Percentiles rank a stretch among this genome's conserved stretches.
Evolutionary conservation across 2,329 filamentous ascomycete genomes (phyloP).

Genomic region (Penicillium frequentans): DNA sequence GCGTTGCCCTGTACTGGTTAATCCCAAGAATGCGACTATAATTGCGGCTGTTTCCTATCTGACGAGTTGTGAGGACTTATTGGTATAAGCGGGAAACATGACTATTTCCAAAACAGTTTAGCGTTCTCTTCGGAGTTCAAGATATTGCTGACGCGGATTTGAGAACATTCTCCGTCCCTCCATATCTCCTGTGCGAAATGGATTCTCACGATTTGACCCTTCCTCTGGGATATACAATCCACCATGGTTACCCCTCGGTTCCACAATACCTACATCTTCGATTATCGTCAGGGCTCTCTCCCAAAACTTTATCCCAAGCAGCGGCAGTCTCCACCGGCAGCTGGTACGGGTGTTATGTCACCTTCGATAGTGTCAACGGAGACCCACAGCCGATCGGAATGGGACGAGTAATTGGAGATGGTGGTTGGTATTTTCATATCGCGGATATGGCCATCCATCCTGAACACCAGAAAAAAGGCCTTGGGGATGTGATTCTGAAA

Average conservation of each 20-base stretch:
- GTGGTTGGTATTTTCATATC: conserved; percentile 53
- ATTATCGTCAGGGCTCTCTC: conserved; percentile 35
- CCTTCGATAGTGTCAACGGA: conserved; percentile 19
- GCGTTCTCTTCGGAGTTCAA: too few species aligned
- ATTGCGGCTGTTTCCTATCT: too few species aligned
- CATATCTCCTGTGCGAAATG: neutral
- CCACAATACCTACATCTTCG: conserved; percentile 42
- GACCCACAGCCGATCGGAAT: conserved; percentile 41
- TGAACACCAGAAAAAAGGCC: conserved; percentile 49
- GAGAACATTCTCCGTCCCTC: neutral
- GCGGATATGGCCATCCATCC: conserved; percentile 54
- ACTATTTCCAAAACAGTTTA: too few species aligned
- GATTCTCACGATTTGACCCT: conserved; percentile 11
- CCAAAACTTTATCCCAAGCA: conserved; percentile 41
- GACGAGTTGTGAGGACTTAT: too few species aligned
- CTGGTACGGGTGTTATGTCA: conserved; percentile 48
- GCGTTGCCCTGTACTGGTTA: too few species aligned
- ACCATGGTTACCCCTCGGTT: conserved; percentile 36
- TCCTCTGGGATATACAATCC: conserved; percentile 39
- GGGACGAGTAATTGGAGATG: conserved; percentile 54
- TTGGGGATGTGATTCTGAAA: conserved; percentile 49
- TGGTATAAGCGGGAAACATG: too few species aligned
- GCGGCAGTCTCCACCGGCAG: conserved; percentile 36
- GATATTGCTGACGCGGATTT: too few species aligned
- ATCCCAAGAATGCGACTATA: too few species aligned